Evolutionary conservation across 106 monocot genomes (phyloP).

Genomic region (Dioscorea alata): DNA sequence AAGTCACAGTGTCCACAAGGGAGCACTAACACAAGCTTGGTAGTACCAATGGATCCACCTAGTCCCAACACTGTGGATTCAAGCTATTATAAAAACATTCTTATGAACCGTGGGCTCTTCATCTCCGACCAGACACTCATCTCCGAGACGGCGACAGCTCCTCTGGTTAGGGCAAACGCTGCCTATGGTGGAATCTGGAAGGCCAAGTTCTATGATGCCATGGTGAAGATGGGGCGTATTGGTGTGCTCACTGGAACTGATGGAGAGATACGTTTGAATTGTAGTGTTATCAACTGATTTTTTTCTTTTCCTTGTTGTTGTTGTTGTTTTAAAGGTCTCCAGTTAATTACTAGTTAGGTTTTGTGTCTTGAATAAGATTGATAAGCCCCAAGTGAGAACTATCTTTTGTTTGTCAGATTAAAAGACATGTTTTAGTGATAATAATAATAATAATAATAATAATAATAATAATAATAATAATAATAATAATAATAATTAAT

Average conservation of each 20-base stretch:
- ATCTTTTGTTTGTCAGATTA: no score
- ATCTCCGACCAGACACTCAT: slow-evolving; percentile 39
- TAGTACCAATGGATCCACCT: slow-evolving; percentile 29
- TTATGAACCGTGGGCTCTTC: slow-evolving; percentile 40
- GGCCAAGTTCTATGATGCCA: slow-evolving; percentile 25
- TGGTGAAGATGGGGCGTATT: slow-evolving; percentile 47
- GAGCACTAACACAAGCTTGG: neutral
- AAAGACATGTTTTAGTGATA: no score
- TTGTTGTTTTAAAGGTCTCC: no score
- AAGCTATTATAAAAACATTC: slow-evolving; percentile 27
- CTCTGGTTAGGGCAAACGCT: slow-evolving; percentile 20
- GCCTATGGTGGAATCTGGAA: neutral
- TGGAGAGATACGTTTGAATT: slow-evolving; percentile 41
- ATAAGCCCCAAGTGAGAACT: no score
- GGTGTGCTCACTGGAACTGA: slow-evolving; percentile 30
- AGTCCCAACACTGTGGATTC: slow-evolving; percentile 37
- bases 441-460: no score
- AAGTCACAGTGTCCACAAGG: slow-evolving; percentile 27
- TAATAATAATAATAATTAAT: no score
- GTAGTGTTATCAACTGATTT: slow-evolving; percentile 11
- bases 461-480: no score
- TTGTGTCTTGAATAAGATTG: no score
- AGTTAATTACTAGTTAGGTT: no score
- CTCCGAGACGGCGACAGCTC: slow-evolving; percentile 4
- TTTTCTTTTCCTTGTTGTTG: no score